Conservation (phyloP, 345 rosid genomes). For the Brassica juncea region DNA sequence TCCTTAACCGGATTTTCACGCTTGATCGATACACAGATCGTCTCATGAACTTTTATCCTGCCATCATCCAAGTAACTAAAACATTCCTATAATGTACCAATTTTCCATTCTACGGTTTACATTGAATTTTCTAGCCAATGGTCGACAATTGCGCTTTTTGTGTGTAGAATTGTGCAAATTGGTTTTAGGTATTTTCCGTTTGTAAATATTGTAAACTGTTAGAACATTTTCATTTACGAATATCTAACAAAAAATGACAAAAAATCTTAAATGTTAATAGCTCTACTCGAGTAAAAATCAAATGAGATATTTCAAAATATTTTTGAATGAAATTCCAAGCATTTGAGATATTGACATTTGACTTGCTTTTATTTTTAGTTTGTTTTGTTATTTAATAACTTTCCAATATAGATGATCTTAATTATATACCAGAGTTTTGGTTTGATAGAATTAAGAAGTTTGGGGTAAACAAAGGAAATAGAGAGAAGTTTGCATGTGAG, state of each 20-base stretch:
- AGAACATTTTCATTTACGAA: neutral
- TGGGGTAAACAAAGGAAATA: conserved; percentile 19
- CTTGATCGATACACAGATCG: conserved; percentile 72
- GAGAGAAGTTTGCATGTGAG: conserved; percentile 38
- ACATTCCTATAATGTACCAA: neutral
- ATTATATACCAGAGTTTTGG: neutral
- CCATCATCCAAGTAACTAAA: conserved; percentile 57
- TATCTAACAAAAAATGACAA: neutral
- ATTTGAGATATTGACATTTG: neutral
- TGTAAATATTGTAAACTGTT: neutral
- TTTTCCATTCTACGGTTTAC: neutral
- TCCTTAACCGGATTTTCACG: conserved; percentile 62
- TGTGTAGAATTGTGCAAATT: conserved; percentile 40
- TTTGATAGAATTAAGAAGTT: neutral
- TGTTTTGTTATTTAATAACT: neutral
- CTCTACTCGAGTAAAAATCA: neutral
- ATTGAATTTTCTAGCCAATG: neutral
- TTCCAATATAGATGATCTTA: neutral
- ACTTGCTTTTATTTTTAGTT: neutral
- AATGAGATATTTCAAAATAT: neutral
- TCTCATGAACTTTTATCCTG: conserved; percentile 54
- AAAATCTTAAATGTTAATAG: neutral
- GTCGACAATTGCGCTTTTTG: too few relatives aligned
- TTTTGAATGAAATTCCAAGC: neutral
- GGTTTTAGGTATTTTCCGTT: neutral